These are phyloP conservation scores for Passalora sequoiae DNA, from an alignment of 2,329 filamentous ascomycete genomes.

Conservation along the genomic window DNA sequence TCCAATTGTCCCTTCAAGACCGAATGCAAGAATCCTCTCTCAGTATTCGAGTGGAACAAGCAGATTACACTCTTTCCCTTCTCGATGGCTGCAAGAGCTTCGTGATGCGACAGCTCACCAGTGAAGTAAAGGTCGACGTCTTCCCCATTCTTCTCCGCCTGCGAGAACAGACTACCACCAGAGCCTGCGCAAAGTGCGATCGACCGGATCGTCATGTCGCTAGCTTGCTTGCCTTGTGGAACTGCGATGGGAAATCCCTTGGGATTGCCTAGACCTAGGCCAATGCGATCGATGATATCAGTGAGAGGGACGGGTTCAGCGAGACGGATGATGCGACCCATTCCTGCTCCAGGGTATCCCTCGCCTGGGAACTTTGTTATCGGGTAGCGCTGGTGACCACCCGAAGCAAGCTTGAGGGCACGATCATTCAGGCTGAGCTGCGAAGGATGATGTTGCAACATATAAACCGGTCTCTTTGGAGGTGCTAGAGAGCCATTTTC, in stretches of 20 bases:
- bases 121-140: slow-evolving; percentile 79
- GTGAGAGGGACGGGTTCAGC: slow-evolving; percentile 48
- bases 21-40: slow-evolving; percentile 72
- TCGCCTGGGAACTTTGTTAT: slow-evolving; percentile 47
- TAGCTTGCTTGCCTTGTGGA: slow-evolving; percentile 53
- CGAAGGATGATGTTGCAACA: slow-evolving; percentile 47
- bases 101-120: slow-evolving; percentile 90
- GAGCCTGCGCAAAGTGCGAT: slow-evolving; percentile 89
- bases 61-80: slow-evolving; percentile 75
- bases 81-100: slow-evolving; percentile 80
- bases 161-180: slow-evolving; percentile 69
- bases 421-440: slow-evolving; percentile 36
- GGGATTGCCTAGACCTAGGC: slow-evolving; percentile 60
- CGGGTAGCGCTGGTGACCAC: slow-evolving; percentile 48
- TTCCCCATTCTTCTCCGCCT: slow-evolving; percentile 40
- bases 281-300: slow-evolving; percentile 58
- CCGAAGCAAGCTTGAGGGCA: slow-evolving; percentile 39
- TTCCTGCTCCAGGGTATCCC: slow-evolving; percentile 49
- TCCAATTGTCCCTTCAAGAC: slow-evolving; percentile 64
- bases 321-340: slow-evolving; percentile 58
- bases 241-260: slow-evolving; percentile 60
- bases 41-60: slow-evolving; percentile 89
- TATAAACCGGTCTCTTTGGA: slow-evolving; percentile 38
- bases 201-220: slow-evolving; percentile 56
- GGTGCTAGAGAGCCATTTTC: slow-evolving; percentile 35